A percentile compares a stretch with the other conserved stretches of the same genome.
Evolutionary conservation across 371 early-diverging fungal genomes (phyloP).

Genomic region (Mortierella sp.): DNA sequence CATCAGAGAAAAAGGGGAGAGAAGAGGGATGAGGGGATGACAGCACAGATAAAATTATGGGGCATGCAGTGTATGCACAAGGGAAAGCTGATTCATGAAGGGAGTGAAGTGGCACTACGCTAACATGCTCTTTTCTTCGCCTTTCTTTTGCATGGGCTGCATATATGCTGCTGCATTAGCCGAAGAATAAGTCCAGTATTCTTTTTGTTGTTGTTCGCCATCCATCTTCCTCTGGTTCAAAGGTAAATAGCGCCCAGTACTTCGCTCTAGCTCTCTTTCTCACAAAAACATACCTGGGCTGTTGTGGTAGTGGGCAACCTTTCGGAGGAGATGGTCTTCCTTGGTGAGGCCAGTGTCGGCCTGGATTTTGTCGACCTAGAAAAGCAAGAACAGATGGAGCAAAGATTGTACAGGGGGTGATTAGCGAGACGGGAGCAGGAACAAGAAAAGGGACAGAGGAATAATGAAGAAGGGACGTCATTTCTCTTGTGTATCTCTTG

Average conservation of each 20-base stretch:
- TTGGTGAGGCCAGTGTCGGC: constrained; percentile 32
- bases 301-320: constrained; percentile 40
- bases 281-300: constrained; percentile 35
- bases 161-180: background rate
- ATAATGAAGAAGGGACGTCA: background rate
- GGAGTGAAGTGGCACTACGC: background rate
- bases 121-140: background rate
- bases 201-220: too few relatives aligned
- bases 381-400: background rate
- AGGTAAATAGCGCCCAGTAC: background rate
- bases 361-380: constrained; percentile 56
- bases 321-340: constrained; percentile 31
- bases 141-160: background rate
- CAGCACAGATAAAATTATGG: background rate
- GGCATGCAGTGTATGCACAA: background rate
- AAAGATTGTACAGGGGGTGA: background rate
- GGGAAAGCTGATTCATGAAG: background rate
- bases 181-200: too few relatives aligned
- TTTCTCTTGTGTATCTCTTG: background rate
- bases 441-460: too few relatives aligned
- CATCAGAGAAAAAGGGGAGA: background rate
- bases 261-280: background rate
- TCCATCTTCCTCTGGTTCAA: background rate
- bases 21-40: background rate
- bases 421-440: constrained; percentile 1